A percentile compares a stretch with the other conserved stretches of the same genome.
Conservation (phyloP, 169 alveolate species). For the Perkinsus chesapeaki region DNA sequence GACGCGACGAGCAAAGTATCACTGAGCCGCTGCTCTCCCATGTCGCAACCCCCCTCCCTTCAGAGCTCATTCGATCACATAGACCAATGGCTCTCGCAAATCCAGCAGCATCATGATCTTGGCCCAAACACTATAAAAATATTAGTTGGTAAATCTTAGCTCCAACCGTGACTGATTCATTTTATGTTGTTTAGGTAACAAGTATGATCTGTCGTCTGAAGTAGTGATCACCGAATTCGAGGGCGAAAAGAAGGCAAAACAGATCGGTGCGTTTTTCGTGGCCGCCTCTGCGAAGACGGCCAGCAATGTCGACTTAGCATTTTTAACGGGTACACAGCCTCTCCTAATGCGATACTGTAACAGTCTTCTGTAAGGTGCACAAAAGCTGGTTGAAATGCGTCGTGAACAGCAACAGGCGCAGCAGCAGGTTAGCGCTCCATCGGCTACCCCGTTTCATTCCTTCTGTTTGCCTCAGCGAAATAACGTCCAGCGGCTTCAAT, state of each 20-base stretch:
- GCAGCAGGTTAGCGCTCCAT: not conserved
- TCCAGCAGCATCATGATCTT: constrained; percentile 68
- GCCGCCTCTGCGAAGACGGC: constrained; percentile 49
- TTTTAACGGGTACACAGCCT: not conserved
- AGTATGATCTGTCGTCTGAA: constrained; percentile 60
- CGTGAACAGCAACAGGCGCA: not conserved
- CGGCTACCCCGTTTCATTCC: not conserved
- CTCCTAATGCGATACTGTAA: not conserved
- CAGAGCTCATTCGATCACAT: constrained; percentile 63
- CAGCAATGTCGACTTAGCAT: constrained; percentile 50
- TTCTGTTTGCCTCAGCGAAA: not conserved
- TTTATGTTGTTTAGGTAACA: constrained; percentile 70
- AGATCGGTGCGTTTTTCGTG: constrained; percentile 32
- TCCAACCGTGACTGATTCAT: not conserved
- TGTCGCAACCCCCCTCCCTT: not conserved
- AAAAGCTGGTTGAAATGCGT: not conserved
- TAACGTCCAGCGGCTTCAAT: not conserved
- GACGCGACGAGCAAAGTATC: constrained; percentile 67
- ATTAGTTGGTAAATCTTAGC: constrained; percentile 48
- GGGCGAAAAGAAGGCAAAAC: constrained; percentile 35
- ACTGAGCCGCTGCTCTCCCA: not conserved
- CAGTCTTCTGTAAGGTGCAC: not conserved
- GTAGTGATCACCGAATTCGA: constrained; percentile 29
- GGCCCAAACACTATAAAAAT: constrained; percentile 46
- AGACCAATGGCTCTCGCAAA: constrained; percentile 84